Conservation (phyloP, 176 grass and related monocot genomes). For the Lolium rigidum region DNA sequence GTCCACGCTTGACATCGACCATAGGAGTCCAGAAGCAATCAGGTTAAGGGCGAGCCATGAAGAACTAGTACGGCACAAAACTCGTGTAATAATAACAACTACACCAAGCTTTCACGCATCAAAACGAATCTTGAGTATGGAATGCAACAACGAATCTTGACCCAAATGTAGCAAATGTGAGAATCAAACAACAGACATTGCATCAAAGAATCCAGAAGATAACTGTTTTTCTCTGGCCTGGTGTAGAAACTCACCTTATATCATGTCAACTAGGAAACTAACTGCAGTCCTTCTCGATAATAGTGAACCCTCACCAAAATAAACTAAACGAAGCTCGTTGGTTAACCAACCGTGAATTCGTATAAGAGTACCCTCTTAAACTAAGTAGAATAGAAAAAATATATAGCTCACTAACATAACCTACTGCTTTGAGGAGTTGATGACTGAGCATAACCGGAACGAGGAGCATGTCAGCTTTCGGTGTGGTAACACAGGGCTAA, state of each 20-base stretch:
- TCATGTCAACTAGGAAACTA: conserved; percentile 1
- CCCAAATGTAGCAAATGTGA: background rate
- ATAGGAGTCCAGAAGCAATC: background rate
- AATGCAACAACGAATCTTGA: background rate
- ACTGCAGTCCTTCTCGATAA: background rate
- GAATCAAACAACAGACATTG: background rate
- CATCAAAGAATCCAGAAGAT: background rate
- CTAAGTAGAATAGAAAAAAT: background rate
- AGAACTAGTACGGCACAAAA: background rate
- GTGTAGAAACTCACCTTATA: background rate
- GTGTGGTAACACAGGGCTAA: background rate
- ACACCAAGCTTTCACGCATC: background rate
- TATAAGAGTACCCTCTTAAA: background rate
- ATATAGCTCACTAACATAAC: conserved; percentile 1
- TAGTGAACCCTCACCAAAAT: background rate
- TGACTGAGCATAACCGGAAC: background rate
- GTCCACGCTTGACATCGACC: background rate
- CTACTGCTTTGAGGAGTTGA: background rate
- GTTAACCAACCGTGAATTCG: background rate
- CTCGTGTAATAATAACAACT: background rate
- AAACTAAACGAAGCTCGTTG: background rate
- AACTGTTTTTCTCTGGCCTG: background rate
- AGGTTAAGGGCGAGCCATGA: background rate
- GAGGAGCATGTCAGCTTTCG: conserved; percentile 2
- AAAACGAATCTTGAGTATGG: background rate